A percentile compares a stretch with the other conserved stretches of the same genome.
phyloP scores from a whole-genome alignment of 2,329 filamentous ascomycete species.

The Aureobasidium mangrovei region DNA sequence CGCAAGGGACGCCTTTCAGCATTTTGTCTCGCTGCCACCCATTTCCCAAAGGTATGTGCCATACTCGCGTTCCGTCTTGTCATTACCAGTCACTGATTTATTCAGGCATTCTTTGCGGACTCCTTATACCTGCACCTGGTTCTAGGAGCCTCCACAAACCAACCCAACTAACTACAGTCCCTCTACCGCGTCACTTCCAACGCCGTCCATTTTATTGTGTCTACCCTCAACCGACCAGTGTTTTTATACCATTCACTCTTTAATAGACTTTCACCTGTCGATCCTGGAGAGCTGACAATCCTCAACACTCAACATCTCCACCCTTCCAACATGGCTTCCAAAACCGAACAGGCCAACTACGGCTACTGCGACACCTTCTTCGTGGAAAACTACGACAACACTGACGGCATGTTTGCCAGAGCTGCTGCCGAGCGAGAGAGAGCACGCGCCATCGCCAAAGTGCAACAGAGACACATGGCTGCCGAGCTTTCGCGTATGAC shows the following conservation, averaged over 20 bases:
- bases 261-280: constrained; percentile 27
- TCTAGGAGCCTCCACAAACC: constrained; percentile 17
- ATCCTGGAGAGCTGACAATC: constrained; percentile 41
- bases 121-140: constrained; percentile 24
- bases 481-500: constrained; percentile 80
- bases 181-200: constrained; percentile 37
- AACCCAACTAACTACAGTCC: constrained; percentile 52
- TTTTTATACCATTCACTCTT: constrained; percentile 20
- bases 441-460: constrained; percentile 66
- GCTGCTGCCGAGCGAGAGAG: constrained; percentile 65
- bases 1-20: constrained; percentile 16
- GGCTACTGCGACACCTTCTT: constrained; percentile 62
- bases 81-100: not conserved
- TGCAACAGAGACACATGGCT: constrained; percentile 79
- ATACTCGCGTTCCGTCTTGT: constrained; percentile 13
- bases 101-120: constrained; percentile 16
- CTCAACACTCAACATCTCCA: constrained; percentile 32
- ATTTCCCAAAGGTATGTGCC: constrained; percentile 40
- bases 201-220: constrained; percentile 31
- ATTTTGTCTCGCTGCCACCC: constrained; percentile 33
- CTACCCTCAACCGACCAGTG: constrained; percentile 9
- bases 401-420: constrained; percentile 43
- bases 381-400: constrained; percentile 51
- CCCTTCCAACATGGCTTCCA: constrained; percentile 48
- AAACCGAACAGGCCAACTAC: constrained; percentile 42